Evolutionary conservation across 139 green algal genomes (phyloP).

Genomic region (Eudorina sp.): DNA sequence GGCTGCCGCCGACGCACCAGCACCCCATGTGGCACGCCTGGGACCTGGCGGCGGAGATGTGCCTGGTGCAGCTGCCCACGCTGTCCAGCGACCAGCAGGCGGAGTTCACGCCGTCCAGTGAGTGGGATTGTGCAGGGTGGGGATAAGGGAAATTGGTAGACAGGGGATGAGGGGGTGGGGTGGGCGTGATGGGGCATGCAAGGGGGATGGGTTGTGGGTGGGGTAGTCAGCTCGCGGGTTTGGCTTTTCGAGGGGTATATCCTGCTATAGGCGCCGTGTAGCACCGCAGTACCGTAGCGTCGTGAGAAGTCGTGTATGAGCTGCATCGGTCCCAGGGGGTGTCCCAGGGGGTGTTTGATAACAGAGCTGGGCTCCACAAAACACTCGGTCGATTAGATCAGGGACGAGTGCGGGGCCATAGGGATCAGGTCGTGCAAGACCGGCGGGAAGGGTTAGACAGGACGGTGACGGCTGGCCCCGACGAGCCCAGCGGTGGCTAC

Average conservation of each 20-base stretch:
- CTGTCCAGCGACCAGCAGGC: constrained; percentile 61
- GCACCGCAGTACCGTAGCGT: no score
- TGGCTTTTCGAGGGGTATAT: no score
- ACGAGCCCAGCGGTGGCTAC: not conserved
- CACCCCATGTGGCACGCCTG: constrained; percentile 95
- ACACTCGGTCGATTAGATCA: no score
- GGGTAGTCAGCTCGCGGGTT: no score
- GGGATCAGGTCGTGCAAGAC: no score
- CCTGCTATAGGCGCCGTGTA: no score
- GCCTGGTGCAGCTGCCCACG: constrained; percentile 87
- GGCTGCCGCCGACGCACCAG: constrained; percentile 94
- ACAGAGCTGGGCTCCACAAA: no score
- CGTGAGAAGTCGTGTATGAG: no score
- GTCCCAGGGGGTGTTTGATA: no score
- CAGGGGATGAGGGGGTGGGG: not conserved
- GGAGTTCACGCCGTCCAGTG: constrained; percentile 69
- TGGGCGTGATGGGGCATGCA: not conserved
- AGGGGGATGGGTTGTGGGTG: not conserved
- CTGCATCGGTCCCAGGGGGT: no score
- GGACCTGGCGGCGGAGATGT: constrained; percentile 97
- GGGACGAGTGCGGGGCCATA: no score
- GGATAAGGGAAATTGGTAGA: not conserved
- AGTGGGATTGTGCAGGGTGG: not conserved
- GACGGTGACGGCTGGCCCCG: not conserved
- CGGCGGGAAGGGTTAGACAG: no score